Evolutionary conservation across 2,329 filamentous ascomycete species (phyloP), one percentile per base, ranked within the genome.

Genomic region (Fusarium sp.): DNA sequence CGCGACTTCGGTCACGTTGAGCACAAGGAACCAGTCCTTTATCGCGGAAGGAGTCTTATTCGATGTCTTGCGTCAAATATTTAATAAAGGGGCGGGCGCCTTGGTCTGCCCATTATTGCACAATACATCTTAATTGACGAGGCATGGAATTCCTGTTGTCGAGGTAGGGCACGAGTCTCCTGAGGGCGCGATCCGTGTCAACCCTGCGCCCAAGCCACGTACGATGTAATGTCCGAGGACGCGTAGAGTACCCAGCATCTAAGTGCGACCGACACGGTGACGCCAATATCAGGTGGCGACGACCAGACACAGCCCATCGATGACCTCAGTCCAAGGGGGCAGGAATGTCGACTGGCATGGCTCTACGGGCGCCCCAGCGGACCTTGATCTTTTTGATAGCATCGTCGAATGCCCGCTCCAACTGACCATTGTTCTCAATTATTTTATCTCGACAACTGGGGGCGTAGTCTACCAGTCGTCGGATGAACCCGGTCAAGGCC

Each of bases 101-200:
- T 10, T 12, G 14, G 50, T 54, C 27, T 20, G 4, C 27, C 27
- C 17, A 32, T 33, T 20, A 5, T 4, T 14, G 11, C 6, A 12
- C n/a, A 54, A 20, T n/a, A 7, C 20, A 25, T n/a, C 20, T 40
- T 33, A 61, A 22, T 47, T 30, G 25, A 33, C 15, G 10, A 33
- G 43, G 10, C 6, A 47, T 32, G 14, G 43, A 62, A 62, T 50
- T 50, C 40, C 32, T 62, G 20, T 15, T 62, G 59, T 57, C 20
- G 37, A 27, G 10, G 22, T 74, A 73, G 71, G 68, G 71, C 40
- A 40, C 20, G 33, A 61, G 43, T 73, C 70, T 64, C 71, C 57
- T 65, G 67, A 60, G 57, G 37, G 25, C 9, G n/a, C 33, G 54
- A 25, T 54, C 33, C 47, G 43, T 45, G 30, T 47, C 59, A 70